Conservation (phyloP, 257 asterid genomes). For the Buddleja alternifolia region DNA sequence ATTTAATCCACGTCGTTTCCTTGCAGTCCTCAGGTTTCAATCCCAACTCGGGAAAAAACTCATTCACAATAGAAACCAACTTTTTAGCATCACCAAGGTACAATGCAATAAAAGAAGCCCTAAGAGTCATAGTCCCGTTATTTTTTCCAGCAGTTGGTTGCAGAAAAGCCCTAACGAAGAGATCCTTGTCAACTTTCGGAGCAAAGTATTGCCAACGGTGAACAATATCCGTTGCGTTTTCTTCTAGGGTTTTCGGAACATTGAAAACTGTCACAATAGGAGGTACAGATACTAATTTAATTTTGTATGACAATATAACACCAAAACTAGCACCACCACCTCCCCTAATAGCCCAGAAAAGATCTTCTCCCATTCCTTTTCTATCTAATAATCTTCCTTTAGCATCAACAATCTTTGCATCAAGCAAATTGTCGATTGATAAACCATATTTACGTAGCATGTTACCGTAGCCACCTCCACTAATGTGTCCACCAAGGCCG, state of each 20-base stretch:
- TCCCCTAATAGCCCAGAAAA: conserved; percentile 44
- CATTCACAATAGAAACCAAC: not conserved
- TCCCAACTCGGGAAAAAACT: conserved; percentile 41
- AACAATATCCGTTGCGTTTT: conserved; percentile 27
- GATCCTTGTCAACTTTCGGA: conserved; percentile 5
- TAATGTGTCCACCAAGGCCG: conserved; percentile 40
- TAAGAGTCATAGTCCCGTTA: not conserved
- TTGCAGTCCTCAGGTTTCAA: conserved; percentile 28
- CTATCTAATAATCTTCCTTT: conserved; percentile 32
- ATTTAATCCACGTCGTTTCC: conserved; percentile 40
- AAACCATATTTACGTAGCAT: conserved; percentile 38
- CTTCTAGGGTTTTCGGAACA: conserved; percentile 17
- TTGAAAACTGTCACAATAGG: conserved; percentile 23
- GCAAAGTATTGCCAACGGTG: conserved; percentile 37
- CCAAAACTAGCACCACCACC: conserved; percentile 47
- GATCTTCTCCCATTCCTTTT: conserved; percentile 43
- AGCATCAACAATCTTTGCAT: conserved; percentile 38
- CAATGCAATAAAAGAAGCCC: conserved; percentile 33
- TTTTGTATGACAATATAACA: conserved; percentile 28
- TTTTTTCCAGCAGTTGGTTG: not conserved
- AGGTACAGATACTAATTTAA: conserved; percentile 36
- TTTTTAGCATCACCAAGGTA: conserved; percentile 30
- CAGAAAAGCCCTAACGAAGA: conserved; percentile 22
- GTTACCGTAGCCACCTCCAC: conserved; percentile 41
- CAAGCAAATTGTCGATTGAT: conserved; percentile 33